A percentile compares a stretch with the other conserved stretches of the same genome.
Conservation (phyloP, 2,329 filamentous ascomycete genomes). For the Botryotinia globosa region DNA sequence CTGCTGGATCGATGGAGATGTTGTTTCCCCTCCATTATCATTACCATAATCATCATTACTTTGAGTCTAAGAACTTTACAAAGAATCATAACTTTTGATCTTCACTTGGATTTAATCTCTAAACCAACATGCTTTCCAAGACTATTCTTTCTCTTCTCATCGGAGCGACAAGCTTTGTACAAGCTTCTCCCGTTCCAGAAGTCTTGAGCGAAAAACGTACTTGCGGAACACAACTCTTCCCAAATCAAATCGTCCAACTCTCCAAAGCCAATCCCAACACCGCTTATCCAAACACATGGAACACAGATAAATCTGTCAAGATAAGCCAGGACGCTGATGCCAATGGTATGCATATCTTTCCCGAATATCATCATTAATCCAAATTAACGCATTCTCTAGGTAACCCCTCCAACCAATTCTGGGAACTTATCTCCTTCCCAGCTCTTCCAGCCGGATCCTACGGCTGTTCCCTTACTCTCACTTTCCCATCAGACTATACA, state of each 20-base stretch:
- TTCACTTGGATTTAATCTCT: background rate
- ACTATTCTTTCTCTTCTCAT: background rate
- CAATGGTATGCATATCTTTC: background rate
- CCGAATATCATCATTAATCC: background rate
- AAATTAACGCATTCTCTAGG: background rate
- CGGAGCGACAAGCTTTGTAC: background rate
- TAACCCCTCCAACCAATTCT: background rate
- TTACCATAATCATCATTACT: background rate
- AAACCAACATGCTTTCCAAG: slow-evolving; percentile 7
- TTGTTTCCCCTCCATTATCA: background rate
- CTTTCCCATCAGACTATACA: background rate
- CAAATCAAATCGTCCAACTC: slow-evolving; percentile 16
- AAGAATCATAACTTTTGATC: background rate
- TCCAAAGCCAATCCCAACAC: slow-evolving; percentile 13
- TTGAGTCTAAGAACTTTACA: background rate
- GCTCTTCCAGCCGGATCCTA: slow-evolving; percentile 5
- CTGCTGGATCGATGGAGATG: background rate
- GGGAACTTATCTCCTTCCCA: slow-evolving; percentile 6
- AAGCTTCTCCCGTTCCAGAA: slow-evolving; percentile 12
- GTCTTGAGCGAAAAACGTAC: slow-evolving; percentile 6
- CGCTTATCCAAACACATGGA: background rate
- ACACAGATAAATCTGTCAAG: background rate
- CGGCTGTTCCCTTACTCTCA: slow-evolving; percentile 11
- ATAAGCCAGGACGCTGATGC: slow-evolving; percentile 12
- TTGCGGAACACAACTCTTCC: slow-evolving; percentile 6